These are phyloP conservation scores for Phytopythium oedochilum DNA, from an alignment of 352 stramenopile species.

Conservation along the genomic window DNA sequence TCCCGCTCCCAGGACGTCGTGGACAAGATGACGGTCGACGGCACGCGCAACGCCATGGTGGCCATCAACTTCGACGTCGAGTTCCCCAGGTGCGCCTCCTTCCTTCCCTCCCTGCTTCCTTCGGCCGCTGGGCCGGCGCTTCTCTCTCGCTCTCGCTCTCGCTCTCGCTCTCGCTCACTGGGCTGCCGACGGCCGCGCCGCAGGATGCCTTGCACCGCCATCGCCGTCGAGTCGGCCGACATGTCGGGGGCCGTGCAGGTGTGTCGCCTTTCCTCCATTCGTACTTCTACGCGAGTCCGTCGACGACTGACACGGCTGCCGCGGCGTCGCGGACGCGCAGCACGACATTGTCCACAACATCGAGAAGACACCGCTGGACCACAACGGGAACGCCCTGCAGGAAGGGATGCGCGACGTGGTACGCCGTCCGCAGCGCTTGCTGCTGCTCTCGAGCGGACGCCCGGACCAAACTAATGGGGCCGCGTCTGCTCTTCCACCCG, in stretches of 20 bases:
- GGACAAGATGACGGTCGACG: slow-evolving; percentile 85
- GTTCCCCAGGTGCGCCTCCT: slow-evolving; percentile 42
- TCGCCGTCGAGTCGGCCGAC: slow-evolving; percentile 68
- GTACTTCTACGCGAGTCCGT: too few species aligned
- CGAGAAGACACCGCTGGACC: slow-evolving; percentile 65
- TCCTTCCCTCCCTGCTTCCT: neutral
- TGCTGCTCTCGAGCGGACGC: neutral
- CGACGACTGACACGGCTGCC: neutral
- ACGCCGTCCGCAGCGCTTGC: neutral
- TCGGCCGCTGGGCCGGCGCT: neutral
- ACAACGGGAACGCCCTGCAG: slow-evolving; percentile 31
- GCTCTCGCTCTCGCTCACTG: too few species aligned
- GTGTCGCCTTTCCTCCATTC: neutral
- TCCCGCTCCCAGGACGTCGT: slow-evolving; percentile 65
- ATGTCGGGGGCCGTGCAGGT: slow-evolving; percentile 64
- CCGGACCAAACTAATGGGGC: neutral
- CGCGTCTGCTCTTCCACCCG: neutral
- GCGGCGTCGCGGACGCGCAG: slow-evolving; percentile 6
- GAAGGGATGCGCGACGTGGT: slow-evolving; percentile 49
- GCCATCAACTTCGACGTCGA: slow-evolving; percentile 80
- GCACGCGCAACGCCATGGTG: slow-evolving; percentile 56
- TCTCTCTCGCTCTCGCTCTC: neutral
- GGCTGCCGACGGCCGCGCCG: too few species aligned
- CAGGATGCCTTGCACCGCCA: slow-evolving; percentile 74
- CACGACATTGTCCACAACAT: slow-evolving; percentile 80